Evolutionary conservation across 441 rosid genomes (phyloP), one percentile per base, ranked within the genome.

Genomic region (Pelargonium fulgidum): DNA sequence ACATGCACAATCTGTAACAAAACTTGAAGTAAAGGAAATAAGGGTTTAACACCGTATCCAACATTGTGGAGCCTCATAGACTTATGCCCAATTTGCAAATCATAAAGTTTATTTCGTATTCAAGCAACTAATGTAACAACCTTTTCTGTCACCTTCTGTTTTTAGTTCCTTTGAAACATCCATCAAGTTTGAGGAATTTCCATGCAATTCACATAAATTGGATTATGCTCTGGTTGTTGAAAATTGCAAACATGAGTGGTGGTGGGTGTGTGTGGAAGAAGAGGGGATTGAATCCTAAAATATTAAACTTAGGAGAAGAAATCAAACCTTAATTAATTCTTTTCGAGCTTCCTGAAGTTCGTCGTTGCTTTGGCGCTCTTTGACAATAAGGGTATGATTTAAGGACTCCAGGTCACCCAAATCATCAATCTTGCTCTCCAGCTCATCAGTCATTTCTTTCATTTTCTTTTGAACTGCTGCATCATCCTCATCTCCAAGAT

Each of bases 291-390:
- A 1, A 22, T 22, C 24, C 62, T 58, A 20, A 58, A 8, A 17
- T 20, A 20, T 20, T 58, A 24, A 58, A 20, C 17, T 58, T n/a
- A 58, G 54, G 47, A 66, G 50, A 19, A 20, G 14, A 12, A 72
- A 59, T 3, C 33, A 19, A 81, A 91, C 97, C 89, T 9, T 45
- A 45, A 88, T 85, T 72, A 91, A 76, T 69, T 66, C 84, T 80
- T 86, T 88, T 2, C 93, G 81, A 8, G 93, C 89, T 70, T 83
- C 84, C 79, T 85, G 89, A n/a, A 89, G 78, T 76, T 89, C 96
- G 64, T 88, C 85, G 71, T 93, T 91, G 88, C 89, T 89, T 76
- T 82, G 83, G 17, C 94, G 96, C 75, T 93, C 98, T 86, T 89
- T 88, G 41, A 72, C 42, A 50, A 89, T 73, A 48, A 93, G 86